These are phyloP conservation scores for Penicillium nordicum DNA, from an alignment of 2,329 filamentous ascomycete genomes.

Conservation along the genomic window DNA sequence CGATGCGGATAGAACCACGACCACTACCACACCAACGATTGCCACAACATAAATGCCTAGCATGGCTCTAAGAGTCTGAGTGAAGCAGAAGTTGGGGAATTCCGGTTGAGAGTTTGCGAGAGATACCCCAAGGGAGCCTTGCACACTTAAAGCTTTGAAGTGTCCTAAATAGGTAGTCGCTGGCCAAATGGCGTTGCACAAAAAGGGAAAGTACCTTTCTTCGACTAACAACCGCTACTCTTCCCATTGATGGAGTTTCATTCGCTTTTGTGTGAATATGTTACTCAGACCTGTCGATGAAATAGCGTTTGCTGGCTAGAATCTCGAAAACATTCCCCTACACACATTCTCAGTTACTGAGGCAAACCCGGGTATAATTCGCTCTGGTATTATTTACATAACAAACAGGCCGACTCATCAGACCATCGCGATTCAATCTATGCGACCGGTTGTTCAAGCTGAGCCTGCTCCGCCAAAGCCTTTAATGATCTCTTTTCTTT, in stretches of 20 bases:
- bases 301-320: no score
- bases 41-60: neutral
- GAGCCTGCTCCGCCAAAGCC: conserved; percentile 13
- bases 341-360: neutral
- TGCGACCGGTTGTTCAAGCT: neutral
- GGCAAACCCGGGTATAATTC: neutral
- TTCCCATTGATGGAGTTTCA: neutral
- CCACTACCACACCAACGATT: neutral
- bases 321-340: no score
- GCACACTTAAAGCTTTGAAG: neutral
- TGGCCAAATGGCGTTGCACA: neutral
- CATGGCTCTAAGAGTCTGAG: neutral
- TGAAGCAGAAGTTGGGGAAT: neutral
- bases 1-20: neutral
- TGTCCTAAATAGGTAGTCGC: neutral
- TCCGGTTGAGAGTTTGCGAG: neutral
- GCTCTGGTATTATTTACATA: neutral
- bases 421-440: neutral
- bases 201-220: neutral
- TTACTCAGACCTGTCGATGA: no score
- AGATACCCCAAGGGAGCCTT: neutral
- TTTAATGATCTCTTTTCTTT: conserved; percentile 44
- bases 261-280: neutral
- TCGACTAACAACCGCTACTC: neutral
- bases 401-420: neutral